Evolutionary conservation across 805 yeast species (phyloP), one percentile per base, ranked within the genome.

Genomic region (Lachancea meyersii): DNA sequence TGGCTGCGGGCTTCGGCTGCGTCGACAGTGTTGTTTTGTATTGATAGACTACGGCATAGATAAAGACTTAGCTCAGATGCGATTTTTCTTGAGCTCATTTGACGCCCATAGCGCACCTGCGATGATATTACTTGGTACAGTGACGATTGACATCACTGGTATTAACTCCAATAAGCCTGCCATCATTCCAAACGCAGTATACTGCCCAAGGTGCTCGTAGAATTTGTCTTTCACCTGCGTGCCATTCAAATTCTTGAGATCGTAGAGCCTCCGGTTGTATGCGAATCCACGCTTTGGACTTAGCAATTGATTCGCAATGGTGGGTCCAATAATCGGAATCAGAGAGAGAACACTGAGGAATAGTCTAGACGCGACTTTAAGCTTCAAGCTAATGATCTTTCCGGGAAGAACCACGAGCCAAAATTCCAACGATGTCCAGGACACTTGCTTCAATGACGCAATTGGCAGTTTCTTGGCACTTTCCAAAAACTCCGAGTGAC

Each of bases 1-100:
- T 93, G 26, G 97, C 97, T 18, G 98, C 98, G 13, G 99, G 99
- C 1, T 91, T 86, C 65, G 99, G 97, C 5, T 88, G 97, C 63
- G 86, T 93, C 31, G 98, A 93, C 63, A 84, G 88, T 56, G 72
- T 88, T 28, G 77, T 79, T 47, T 66, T 86, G 32, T 45, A 53
- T 24, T 54, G 49, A 40, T 33, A 31, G 13, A 19, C 23, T 23
- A 16, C 5, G 24, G 26, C 17, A 30, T 28, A 41, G 26, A 23
- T 8, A 17, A 14, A 34, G n/a, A 11, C 17, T 10, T 14, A 32
- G 32, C 10, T 24, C 9, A 38, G 13, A 17, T 22, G 14, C n/a
- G 35, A 19, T 37, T 26, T 26, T 26, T 31, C 39, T 34, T 71
- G 7, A 56, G 49, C 18, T 65, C 52, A 32, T 68, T 65, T 18